phyloP scores from a whole-genome alignment of 1,139 yeast genomes.

The Candida albicans region DNA sequence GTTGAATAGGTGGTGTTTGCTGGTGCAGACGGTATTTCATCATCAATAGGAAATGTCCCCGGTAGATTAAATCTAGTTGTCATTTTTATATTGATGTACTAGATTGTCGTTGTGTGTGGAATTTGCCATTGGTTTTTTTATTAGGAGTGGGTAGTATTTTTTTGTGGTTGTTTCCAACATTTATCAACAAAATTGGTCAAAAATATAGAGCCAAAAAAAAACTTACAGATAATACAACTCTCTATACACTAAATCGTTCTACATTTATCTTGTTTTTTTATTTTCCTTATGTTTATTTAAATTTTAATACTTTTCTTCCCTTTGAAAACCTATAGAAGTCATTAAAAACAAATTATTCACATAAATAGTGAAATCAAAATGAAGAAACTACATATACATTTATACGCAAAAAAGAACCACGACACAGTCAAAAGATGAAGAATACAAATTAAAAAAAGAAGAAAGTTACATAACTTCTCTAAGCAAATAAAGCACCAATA shows the following conservation, averaged over 20 bases:
- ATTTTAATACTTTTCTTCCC: too few species aligned
- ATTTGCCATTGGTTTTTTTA: slow-evolving; percentile 3
- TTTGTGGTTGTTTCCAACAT: not conserved
- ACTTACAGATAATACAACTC: not conserved
- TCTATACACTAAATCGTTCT: not conserved
- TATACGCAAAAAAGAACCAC: slow-evolving; percentile 3
- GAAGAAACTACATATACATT: slow-evolving; percentile 3
- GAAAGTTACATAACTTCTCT: slow-evolving; percentile 15
- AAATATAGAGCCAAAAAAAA: too few species aligned
- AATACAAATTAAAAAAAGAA: not conserved
- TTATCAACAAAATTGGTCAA: too few species aligned
- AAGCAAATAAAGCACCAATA: slow-evolving; percentile 77
- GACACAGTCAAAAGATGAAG: slow-evolving; percentile 5
- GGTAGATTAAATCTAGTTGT: slow-evolving; percentile 15
- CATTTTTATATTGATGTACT: not conserved
- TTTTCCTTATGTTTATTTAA: not conserved
- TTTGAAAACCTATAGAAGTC: not conserved
- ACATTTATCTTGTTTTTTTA: not conserved
- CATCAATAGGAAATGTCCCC: slow-evolving; percentile 19
- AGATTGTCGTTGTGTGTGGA: not conserved
- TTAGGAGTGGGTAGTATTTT: not conserved
- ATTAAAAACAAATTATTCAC: not conserved
- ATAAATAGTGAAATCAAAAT: slow-evolving; percentile 1
- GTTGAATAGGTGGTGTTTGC: not conserved
- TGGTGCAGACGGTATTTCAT: not conserved